Percentiles rank a stretch among this genome's conserved stretches.
These are phyloP conservation scores for Schizosaccharomyces japonicus DNA, from an alignment of 805 yeast genomes.

Conservation along the genomic window DNA sequence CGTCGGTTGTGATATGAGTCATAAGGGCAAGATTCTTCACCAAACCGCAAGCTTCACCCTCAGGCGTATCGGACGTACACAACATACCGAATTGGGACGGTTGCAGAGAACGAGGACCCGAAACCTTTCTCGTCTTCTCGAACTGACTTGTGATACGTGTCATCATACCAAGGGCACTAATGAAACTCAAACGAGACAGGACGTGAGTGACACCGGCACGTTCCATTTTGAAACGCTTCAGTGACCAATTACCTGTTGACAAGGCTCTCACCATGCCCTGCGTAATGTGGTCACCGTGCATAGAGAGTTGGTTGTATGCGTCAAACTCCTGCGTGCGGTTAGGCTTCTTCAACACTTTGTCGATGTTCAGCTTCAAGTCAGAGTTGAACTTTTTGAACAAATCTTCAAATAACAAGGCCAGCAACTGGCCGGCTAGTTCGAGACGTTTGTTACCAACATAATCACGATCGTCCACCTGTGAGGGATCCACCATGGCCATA, in stretches of 20 bases:
- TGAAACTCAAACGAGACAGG: slow-evolving; percentile 68
- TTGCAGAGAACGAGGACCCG: slow-evolving; percentile 95
- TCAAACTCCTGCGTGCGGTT: slow-evolving; percentile 88
- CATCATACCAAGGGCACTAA: slow-evolving; percentile 97
- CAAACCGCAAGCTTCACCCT: slow-evolving; percentile 98
- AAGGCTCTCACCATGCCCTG: slow-evolving; percentile 88
- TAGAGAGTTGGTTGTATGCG: slow-evolving; percentile 68
- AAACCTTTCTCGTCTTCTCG: slow-evolving; percentile 89
- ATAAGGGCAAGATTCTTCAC: slow-evolving; percentile 88
- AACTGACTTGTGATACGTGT: slow-evolving; percentile 97
- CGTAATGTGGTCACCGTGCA: slow-evolving; percentile 80
- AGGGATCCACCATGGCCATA: slow-evolving; percentile 84
- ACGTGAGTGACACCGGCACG: slow-evolving; percentile 98
- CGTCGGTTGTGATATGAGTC: slow-evolving; percentile 98
- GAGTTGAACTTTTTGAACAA: slow-evolving; percentile 85
- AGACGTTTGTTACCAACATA: slow-evolving; percentile 94
- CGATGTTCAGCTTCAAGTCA: slow-evolving; percentile 84
- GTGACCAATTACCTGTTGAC: slow-evolving; percentile 96
- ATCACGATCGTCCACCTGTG: slow-evolving; percentile 94
- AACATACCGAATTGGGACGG: slow-evolving; percentile 98
- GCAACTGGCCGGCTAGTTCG: slow-evolving; percentile 89
- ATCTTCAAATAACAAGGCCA: slow-evolving; percentile 88
- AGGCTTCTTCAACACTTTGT: slow-evolving; percentile 79
- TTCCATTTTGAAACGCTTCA: slow-evolving; percentile 97
- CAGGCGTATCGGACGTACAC: slow-evolving; percentile 96